Base-by-base conservation (phyloP, 169 alveolate genomes). In the Plasmodium vinckei region DNA sequence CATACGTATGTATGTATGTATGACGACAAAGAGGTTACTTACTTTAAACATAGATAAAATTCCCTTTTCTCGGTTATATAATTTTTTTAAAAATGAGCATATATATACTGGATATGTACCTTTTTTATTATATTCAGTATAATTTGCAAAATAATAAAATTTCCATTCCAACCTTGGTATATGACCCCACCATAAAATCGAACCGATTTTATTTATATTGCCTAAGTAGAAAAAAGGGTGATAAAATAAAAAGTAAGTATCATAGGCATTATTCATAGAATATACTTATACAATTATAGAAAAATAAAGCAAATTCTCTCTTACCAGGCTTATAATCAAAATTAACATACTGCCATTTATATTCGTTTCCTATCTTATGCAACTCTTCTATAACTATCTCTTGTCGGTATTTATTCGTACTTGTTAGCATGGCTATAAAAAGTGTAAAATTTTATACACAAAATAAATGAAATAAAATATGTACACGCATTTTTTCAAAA, bases 121-220 rank as follows among this genome's bases (percentile, higher is more conserved):
- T 13, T 23, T 65, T 54, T 79, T 59, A 39, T 65, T 33, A 53
- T 79, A 54, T 70, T 79, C 71, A 7, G 65, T 79, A 5, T 60
- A 39, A 23, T 79, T 54, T 3, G 82, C 19, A 13, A 79, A 79
- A 79, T 65, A 79, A 47, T 59, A 44, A 6, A 79, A 65, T 56
- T 79, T 79, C 89, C 89, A 79, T 70, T 79, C 89, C 17, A 79
- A 17, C 5, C 89, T 56, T 19, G 89, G 89, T 25, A 79, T 46
- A 70, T 79, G 89, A 2, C 89, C 89, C 89, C 73, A 79, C 89
- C 89, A 79, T 47, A 79, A 57, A 23, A 79, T 33, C 17, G 72
- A 53, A 4, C 89, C 89, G 27, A 79, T 79, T 57, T 79, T 69
- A 39, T 79, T 79, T 42, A 79, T 25, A 59, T 79, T 47, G 1